Conservation (phyloP, 2,329 filamentous ascomycete genomes). For the Monosporascus ibericus region DNA sequence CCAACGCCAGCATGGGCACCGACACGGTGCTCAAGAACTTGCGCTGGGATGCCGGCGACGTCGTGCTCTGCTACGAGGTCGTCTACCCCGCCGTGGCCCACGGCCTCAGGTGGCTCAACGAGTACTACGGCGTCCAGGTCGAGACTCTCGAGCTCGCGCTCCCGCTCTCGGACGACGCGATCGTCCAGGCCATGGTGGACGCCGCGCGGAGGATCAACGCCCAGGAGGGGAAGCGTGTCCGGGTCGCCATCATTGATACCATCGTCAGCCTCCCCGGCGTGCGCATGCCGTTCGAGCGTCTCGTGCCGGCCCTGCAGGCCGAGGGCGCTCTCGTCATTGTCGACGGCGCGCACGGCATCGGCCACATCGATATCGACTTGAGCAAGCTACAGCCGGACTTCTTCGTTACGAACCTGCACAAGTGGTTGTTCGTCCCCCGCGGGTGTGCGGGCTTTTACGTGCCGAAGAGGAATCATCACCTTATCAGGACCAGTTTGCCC, state of each 20-base stretch:
- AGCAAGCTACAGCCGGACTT: slow-evolving; percentile 55
- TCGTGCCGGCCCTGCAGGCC: slow-evolving; percentile 48
- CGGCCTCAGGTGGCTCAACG: slow-evolving; percentile 50
- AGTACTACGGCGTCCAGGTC: slow-evolving; percentile 41
- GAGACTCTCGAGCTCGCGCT: slow-evolving; percentile 38
- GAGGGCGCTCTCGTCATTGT: slow-evolving; percentile 53
- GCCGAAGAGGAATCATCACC: slow-evolving; percentile 49
- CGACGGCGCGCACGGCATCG: slow-evolving; percentile 61
- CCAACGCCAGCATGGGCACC: slow-evolving; percentile 59
- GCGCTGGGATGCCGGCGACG: slow-evolving; percentile 46
- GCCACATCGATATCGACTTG: slow-evolving; percentile 56
- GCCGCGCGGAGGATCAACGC: slow-evolving; percentile 29
- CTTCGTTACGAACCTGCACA: slow-evolving; percentile 61
- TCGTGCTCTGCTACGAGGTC: slow-evolving; percentile 56
- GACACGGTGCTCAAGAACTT: slow-evolving; percentile 60
- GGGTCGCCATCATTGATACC: slow-evolving; percentile 59
- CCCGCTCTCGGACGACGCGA: slow-evolving; percentile 49
- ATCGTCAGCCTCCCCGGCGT: slow-evolving; percentile 59
- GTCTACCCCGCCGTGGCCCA: slow-evolving; percentile 58
- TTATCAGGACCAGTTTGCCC: slow-evolving; percentile 57
- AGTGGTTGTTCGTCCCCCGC: slow-evolving; percentile 63
- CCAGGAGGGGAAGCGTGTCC: slow-evolving; percentile 41
- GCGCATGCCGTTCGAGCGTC: slow-evolving; percentile 55
- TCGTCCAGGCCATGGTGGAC: slow-evolving; percentile 46
- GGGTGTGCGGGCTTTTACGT: slow-evolving; percentile 60